phyloP scores from a whole-genome alignment of 2,329 filamentous ascomycete species.

The Aspergillus fumigatus region DNA sequence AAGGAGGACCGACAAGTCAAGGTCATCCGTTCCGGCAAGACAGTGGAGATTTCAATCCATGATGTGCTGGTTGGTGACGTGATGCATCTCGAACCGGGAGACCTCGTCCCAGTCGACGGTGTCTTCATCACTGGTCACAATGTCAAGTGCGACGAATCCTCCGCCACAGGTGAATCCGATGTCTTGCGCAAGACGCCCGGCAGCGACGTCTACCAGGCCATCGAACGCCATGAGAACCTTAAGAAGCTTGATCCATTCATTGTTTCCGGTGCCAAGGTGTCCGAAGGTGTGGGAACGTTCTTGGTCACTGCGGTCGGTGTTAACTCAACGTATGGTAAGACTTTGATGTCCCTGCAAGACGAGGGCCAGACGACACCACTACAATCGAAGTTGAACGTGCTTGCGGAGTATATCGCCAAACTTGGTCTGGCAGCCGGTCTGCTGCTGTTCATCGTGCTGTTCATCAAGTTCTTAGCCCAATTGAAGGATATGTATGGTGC shows the following conservation, averaged over 20 bases:
- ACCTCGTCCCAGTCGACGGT: conserved; percentile 68
- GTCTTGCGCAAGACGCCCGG: conserved; percentile 63
- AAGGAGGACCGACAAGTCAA: conserved; percentile 73
- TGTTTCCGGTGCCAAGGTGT: conserved; percentile 71
- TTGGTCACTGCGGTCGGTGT: conserved; percentile 70
- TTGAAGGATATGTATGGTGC: conserved; percentile 49
- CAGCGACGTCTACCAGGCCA: conserved; percentile 60
- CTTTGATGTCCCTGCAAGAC: conserved; percentile 71
- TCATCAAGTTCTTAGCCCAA: conserved; percentile 69
- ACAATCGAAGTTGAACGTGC: conserved; percentile 69
- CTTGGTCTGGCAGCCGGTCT: conserved; percentile 67
- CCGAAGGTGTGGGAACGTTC: conserved; percentile 70
- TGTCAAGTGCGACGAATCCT: conserved; percentile 68
- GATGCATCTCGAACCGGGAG: conserved; percentile 67
- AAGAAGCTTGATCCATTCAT: conserved; percentile 75
- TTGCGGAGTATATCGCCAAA: conserved; percentile 78
- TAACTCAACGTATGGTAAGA: conserved; percentile 71
- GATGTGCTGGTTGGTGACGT: conserved; percentile 71
- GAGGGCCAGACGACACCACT: conserved; percentile 73
- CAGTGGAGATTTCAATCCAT: conserved; percentile 64
- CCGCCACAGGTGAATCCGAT: conserved; percentile 71
- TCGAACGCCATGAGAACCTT: conserved; percentile 56
- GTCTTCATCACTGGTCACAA: conserved; percentile 64
- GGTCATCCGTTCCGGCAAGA: conserved; percentile 69
- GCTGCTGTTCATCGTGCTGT: conserved; percentile 70